Conservation (phyloP, 2,329 filamentous ascomycete species). For the Hymenoscyphus fructigenus region DNA sequence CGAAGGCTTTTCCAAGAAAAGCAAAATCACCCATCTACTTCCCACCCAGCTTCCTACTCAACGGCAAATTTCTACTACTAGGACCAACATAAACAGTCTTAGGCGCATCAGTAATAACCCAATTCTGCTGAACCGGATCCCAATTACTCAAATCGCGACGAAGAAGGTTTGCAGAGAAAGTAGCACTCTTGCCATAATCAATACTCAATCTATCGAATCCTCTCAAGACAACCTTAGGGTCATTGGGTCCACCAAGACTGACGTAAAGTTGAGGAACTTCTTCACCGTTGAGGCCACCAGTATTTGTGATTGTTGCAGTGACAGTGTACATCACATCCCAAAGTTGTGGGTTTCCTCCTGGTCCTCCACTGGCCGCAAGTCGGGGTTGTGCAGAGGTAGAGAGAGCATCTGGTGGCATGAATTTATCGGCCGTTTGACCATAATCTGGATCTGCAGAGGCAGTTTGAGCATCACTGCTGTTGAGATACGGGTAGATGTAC, state of each 20-base stretch:
- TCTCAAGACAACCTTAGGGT: constrained; percentile 67
- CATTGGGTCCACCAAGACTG: constrained; percentile 73
- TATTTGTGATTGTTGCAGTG: constrained; percentile 55
- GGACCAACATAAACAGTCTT: constrained; percentile 37
- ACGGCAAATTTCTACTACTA: constrained; percentile 34
- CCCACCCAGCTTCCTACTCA: constrained; percentile 26
- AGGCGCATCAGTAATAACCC: constrained; percentile 52
- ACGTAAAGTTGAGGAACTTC: constrained; percentile 69
- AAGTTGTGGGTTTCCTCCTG: constrained; percentile 54
- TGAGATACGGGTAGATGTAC: constrained; percentile 59
- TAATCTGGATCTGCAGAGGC: constrained; percentile 45
- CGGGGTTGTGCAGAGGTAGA: constrained; percentile 48
- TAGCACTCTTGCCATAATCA: constrained; percentile 62
- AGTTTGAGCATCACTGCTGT: constrained; percentile 48
- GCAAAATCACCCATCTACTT: not conserved
- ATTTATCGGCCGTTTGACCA: constrained; percentile 30
- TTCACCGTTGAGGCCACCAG: constrained; percentile 51
- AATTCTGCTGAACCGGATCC: constrained; percentile 79
- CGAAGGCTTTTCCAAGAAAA: not conserved
- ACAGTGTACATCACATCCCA: constrained; percentile 57
- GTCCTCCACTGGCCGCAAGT: constrained; percentile 48
- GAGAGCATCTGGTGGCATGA: constrained; percentile 44
- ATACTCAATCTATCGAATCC: constrained; percentile 79
- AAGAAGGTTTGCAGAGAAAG: constrained; percentile 68
- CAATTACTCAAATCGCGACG: constrained; percentile 85